Base-by-base conservation (phyloP, 139 green algal species). In the Auxenochlorella protothecoides region DNA sequence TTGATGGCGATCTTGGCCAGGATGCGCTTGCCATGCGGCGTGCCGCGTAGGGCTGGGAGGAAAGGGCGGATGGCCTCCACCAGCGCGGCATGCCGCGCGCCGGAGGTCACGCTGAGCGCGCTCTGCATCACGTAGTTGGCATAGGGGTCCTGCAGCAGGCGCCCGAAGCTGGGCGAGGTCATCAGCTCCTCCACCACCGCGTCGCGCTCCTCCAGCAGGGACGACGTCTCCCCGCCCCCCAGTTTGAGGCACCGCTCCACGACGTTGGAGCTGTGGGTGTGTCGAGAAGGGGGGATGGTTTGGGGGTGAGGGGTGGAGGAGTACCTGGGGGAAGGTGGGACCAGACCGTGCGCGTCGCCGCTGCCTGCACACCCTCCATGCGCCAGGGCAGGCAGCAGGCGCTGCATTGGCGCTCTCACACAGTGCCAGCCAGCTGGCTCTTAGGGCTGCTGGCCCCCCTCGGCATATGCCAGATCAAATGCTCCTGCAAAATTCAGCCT, bases 181-280 rank as follows among this genome's bases (percentile, higher is more conserved):
- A 93, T 83, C 2, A 99, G 71, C 85, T 99, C 95, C 12, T 76
- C 72, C 11, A 99, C 84, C 52, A 97, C 87, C 9, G 68, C 73
- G 68, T 93, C 84, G 15, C 91, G 83, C 71, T 82, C 74, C 71
- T 89, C 76, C 52, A 93, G 85, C 73, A 96, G 77, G 55, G 70
- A 69, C 16, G 72, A 68, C 55, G 74, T 61, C 10, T 80, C 81
- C 27, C 27, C 27, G n/a, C 76, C 80, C 15, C 85, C 81, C 63
- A 97, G 86, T 88, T 99, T 99, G 12, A 99, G 83, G 85, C 92
- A 98, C 85, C 96, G 96, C 82, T 99, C 95, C 15, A 98, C 95
- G 53, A 99, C 95, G 77, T 99, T 99, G 73, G 84, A 93, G 64
- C 76, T 89, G 72, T 66, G 51, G 44, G 12, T 44, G 27, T 44